Percentiles rank a stretch among this genome's conserved stretches.
These are phyloP conservation scores for Crithidia acanthocephali DNA, from an alignment of 208 protist genomes.

Conservation along the genomic window DNA sequence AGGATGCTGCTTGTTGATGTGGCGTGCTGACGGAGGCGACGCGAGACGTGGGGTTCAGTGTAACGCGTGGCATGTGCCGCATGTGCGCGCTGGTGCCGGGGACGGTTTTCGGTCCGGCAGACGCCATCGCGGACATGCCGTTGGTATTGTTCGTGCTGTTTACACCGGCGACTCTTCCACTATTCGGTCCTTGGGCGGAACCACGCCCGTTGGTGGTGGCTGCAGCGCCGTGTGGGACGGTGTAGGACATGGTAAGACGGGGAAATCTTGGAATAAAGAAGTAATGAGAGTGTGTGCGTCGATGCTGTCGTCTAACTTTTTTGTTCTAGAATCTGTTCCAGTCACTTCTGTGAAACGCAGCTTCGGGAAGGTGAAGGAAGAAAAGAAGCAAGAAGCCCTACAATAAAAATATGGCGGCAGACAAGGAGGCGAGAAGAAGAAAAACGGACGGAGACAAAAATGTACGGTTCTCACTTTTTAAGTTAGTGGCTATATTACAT, in stretches of 20 bases:
- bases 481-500: constrained; percentile 4
- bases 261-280: background rate
- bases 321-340: background rate
- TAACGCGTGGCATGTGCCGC: constrained; percentile 22
- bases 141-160: background rate
- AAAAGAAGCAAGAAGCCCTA: too few species aligned
- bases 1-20: background rate
- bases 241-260: constrained; percentile 6
- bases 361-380: too few species aligned
- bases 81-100: constrained; percentile 3
- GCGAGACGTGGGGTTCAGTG: constrained; percentile 29
- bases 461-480: background rate
- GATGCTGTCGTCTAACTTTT: background rate
- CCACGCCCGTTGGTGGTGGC: background rate
- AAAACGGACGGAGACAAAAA: too few species aligned
- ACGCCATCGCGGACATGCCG: background rate
- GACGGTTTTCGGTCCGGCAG: background rate
- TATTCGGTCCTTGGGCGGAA: background rate
- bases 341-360: too few species aligned
- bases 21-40: constrained; percentile 10
- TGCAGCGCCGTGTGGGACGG: background rate
- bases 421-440: too few species aligned
- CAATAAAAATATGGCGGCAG: too few species aligned
- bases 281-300: too few species aligned
- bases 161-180: background rate